These are phyloP conservation scores for Penicillium tannophilum DNA, from an alignment of 495 filamentous ascomycete genomes.

Conservation along the genomic window DNA sequence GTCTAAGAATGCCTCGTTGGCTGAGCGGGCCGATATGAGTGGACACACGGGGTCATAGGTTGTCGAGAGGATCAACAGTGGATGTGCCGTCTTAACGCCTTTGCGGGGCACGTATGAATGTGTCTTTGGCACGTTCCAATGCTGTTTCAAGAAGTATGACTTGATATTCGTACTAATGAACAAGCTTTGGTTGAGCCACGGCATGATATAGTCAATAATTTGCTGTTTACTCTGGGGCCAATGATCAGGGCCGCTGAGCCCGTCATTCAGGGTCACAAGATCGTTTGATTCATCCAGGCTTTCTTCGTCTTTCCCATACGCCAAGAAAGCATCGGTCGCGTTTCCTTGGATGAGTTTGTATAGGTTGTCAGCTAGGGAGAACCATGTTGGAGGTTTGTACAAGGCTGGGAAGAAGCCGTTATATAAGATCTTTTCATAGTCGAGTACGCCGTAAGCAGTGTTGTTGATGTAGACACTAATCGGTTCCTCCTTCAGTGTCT, in stretches of 20 bases:
- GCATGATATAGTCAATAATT: constrained; percentile 8
- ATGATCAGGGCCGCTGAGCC: constrained; percentile 5
- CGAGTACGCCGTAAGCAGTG: constrained; percentile 37
- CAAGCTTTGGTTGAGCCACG: constrained; percentile 14
- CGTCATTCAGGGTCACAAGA: constrained; percentile 16
- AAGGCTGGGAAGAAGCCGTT: constrained; percentile 41
- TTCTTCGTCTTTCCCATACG: constrained; percentile 30
- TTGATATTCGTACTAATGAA: constrained; percentile 20
- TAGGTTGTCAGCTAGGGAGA: constrained; percentile 34
- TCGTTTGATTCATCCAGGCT: constrained; percentile 1
- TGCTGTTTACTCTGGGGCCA: constrained; percentile 11
- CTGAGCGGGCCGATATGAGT: constrained; percentile 39
- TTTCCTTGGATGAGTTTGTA: constrained; percentile 41
- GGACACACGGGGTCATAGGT: constrained; percentile 49
- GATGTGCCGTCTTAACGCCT: constrained; percentile 38
- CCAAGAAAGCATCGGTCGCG: constrained; percentile 40
- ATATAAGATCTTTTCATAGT: constrained; percentile 36
- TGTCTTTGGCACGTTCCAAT: constrained; percentile 41
- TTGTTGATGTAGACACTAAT: constrained; percentile 45
- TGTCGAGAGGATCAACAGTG: constrained; percentile 44
- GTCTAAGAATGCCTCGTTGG: constrained; percentile 39
- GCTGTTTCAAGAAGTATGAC: constrained; percentile 36
- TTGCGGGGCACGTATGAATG: constrained; percentile 37
- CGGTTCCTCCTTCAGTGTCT: constrained; percentile 32
- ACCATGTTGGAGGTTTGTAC: constrained; percentile 39